Evolutionary conservation across 2,329 filamentous ascomycete genomes (phyloP).

Genomic region (Emydomyces testavorans): DNA sequence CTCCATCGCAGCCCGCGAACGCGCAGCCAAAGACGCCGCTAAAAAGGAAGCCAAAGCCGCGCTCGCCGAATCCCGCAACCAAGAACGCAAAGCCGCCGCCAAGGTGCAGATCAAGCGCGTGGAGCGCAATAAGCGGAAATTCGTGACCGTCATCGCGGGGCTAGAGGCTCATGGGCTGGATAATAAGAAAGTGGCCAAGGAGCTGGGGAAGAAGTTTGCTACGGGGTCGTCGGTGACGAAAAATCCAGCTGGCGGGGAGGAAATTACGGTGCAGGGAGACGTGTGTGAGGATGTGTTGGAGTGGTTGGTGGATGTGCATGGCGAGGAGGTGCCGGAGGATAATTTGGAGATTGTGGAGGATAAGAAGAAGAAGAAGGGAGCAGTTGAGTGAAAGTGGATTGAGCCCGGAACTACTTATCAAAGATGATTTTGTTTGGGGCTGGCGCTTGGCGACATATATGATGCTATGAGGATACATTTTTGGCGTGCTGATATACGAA

Average conservation of each 20-base stretch:
- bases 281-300: conserved; percentile 90
- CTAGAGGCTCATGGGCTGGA: conserved; percentile 84
- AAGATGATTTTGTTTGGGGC: background rate
- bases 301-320: conserved; percentile 76
- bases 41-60: conserved; percentile 96
- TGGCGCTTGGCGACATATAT: background rate
- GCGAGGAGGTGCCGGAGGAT: conserved; percentile 75
- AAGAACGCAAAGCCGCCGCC: conserved; percentile 68
- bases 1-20: conserved; percentile 82
- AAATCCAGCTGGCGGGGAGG: conserved; percentile 60
- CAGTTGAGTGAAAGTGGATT: conserved; percentile 2
- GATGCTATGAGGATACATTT: background rate
- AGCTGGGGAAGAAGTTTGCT: conserved; percentile 97
- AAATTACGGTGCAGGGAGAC: conserved; percentile 96
- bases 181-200: conserved; percentile 90
- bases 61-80: conserved; percentile 69
- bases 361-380: conserved; percentile 71
- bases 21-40: conserved; percentile 86
- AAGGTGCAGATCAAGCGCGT: conserved; percentile 90
- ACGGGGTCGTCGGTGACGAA: conserved; percentile 90
- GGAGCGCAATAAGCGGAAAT: conserved; percentile 96
- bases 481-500: background rate
- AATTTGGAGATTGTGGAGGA: conserved; percentile 93
- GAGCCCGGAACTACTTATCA: too few species aligned
- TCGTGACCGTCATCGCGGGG: conserved; percentile 81